phyloP scores from a whole-genome alignment of 164 flowering plant genomes.

The Tetracentron sinense region DNA sequence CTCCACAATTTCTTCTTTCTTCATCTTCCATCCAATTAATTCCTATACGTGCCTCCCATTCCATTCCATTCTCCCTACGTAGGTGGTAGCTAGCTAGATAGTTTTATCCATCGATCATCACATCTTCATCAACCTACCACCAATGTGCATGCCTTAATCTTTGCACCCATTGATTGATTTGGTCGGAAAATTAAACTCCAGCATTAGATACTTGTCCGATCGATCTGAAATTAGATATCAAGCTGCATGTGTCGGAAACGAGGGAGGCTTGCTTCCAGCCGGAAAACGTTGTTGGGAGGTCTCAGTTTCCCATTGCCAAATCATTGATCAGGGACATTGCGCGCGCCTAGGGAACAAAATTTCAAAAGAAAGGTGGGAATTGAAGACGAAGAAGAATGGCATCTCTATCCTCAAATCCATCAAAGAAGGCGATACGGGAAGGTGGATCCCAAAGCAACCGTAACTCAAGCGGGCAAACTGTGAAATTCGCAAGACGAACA shows the following conservation, averaged over 20 bases:
- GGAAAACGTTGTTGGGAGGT: not conserved
- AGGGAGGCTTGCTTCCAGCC: too few species aligned
- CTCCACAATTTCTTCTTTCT: not conserved
- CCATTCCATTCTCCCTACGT: not conserved
- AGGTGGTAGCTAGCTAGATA: not conserved
- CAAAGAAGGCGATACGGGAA: conserved; percentile 37
- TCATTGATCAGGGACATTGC: conserved; percentile 6
- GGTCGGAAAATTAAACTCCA: too few species aligned
- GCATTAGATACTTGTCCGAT: too few species aligned
- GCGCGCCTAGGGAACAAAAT: not conserved
- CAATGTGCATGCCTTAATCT: too few species aligned
- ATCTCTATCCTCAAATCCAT: conserved; percentile 27
- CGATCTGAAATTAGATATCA: too few species aligned
- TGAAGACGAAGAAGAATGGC: conserved; percentile 26
- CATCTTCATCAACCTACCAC: not conserved
- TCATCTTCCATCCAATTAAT: not conserved
- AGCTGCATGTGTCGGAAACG: too few species aligned
- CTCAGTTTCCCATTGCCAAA: not conserved
- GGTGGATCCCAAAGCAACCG: conserved; percentile 24
- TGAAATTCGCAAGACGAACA: conserved; percentile 63
- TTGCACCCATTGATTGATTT: too few species aligned
- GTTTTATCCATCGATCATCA: not conserved
- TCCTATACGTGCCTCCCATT: not conserved
- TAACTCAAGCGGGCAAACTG: conserved; percentile 33
- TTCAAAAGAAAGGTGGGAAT: not conserved